Evolutionary conservation across 768 basidiomycete genomes (phyloP), one percentile per base, ranked within the genome.

Genomic region (Rubroboletus satanas): DNA sequence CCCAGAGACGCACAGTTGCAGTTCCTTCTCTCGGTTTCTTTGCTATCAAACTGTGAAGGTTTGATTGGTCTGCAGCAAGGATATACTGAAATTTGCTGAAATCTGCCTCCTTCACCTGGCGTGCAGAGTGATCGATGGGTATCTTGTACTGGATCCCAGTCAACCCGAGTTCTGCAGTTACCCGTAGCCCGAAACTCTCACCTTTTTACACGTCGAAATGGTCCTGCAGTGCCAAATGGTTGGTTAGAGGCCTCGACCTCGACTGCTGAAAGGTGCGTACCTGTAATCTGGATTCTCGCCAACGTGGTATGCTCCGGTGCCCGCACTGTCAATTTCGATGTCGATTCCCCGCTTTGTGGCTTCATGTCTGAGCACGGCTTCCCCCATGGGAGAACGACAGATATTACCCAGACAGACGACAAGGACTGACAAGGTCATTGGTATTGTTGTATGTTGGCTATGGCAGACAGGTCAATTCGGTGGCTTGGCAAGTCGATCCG

Each of bases 381-480:
- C 91, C 31, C 92, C 93, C 84, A 96, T 91, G 0, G 93, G 93
- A 23, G 90, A 93, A 33, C 93, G 85, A 66, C 92, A 92, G 55
- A 92, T 91, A 66, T 92, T 92, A 12, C 89, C 89, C 54, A 91
- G 71, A 60, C 90, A 93, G 36, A 92, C 88, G 56, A 91, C 71
- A 46, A 93, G 80, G 31, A 86, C 87, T 50, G 82, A 80, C 59
- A 82, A 61, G 29, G 70, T 50, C 64, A 73, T 65, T 57, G 71
- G 23, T 49, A 23, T 29, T 31, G 55, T 31, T 9, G 47, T 36
- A 21, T 28, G 53, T 15, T 32, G 42, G 21, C 21, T 29, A 15
- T 32, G 18, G 45, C 12, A 15, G n/a, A n/a, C n/a, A n/a, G n/a
- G n/a, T n/a, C 9, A 17, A 23, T 12, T 53, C 9, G 9, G 17